These are phyloP conservation scores for Saccharomycopsis capsularis DNA, from an alignment of 805 yeast species.

Conservation along the genomic window DNA sequence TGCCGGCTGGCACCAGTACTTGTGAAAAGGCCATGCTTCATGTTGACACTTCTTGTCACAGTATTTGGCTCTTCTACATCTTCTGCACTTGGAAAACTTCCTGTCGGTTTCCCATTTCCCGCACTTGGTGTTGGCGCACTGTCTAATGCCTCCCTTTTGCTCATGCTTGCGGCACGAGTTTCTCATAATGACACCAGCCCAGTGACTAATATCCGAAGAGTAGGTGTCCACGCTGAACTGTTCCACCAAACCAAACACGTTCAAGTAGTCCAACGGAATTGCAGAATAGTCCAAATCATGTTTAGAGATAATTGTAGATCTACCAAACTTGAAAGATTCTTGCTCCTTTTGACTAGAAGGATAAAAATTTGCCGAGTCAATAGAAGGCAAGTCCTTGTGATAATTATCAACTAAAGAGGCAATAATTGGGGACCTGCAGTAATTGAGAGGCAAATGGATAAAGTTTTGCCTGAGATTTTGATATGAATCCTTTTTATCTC, in stretches of 20 bases:
- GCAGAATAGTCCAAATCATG: conserved; percentile 36
- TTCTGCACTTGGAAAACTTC: conserved; percentile 86
- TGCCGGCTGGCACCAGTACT: conserved; percentile 80
- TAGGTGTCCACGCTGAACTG: conserved; percentile 67
- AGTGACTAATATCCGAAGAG: conserved; percentile 78
- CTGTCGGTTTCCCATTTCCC: conserved; percentile 92
- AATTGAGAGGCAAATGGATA: conserved; percentile 20
- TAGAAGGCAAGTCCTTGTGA: conserved; percentile 16
- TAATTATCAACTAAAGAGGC: conserved; percentile 15
- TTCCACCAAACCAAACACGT: conserved; percentile 87
- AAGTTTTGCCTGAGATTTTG: conserved; percentile 6
- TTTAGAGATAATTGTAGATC: conserved; percentile 33
- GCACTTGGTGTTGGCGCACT: conserved; percentile 89
- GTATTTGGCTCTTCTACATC: conserved; percentile 92
- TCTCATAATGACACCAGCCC: conserved; percentile 98
- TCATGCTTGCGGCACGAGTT: conserved; percentile 93
- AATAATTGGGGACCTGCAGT: conserved; percentile 15
- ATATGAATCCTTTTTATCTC: conserved; percentile 2
- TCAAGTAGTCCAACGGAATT: conserved; percentile 44
- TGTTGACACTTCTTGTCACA: conserved; percentile 91
- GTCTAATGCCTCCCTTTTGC: conserved; percentile 78
- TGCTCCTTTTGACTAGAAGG: conserved; percentile 6
- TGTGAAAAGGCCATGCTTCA: conserved; percentile 86
- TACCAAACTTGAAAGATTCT: conserved; percentile 36
- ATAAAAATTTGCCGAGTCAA: conserved; percentile 9